A percentile compares a stretch with the other conserved stretches of the same genome.
These are phyloP conservation scores for Rosa hybrid DNA, from an alignment of 331 rosid species.

Conservation along the genomic window DNA sequence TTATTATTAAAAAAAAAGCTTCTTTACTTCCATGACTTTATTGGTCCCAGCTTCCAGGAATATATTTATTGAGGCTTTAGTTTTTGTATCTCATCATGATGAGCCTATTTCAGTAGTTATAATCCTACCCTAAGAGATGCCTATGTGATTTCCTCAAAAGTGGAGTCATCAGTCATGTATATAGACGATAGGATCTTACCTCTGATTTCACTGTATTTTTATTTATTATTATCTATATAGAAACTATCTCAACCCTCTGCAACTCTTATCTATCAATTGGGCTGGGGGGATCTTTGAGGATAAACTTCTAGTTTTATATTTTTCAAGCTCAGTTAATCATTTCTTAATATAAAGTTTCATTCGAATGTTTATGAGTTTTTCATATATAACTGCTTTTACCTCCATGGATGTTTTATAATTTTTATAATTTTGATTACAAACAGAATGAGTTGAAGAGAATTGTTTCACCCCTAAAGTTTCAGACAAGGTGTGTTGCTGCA, in stretches of 20 bases:
- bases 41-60: background rate
- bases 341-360: background rate
- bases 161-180: background rate
- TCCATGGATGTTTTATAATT: background rate
- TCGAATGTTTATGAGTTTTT: background rate
- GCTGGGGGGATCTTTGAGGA: background rate
- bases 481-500: constrained; percentile 95
- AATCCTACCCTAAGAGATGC: background rate
- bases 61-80: background rate
- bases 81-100: background rate
- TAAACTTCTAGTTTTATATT: background rate
- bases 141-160: background rate
- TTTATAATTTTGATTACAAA: background rate
- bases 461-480: constrained; percentile 80
- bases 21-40: background rate
- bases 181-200: background rate
- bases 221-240: background rate
- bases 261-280: background rate
- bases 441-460: constrained; percentile 86
- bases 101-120: background rate
- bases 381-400: background rate
- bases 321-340: background rate
- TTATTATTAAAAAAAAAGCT: no score
- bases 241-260: background rate
- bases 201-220: background rate